Conservation (phyloP, 441 rosid species). For the Kokia cookei region DNA sequence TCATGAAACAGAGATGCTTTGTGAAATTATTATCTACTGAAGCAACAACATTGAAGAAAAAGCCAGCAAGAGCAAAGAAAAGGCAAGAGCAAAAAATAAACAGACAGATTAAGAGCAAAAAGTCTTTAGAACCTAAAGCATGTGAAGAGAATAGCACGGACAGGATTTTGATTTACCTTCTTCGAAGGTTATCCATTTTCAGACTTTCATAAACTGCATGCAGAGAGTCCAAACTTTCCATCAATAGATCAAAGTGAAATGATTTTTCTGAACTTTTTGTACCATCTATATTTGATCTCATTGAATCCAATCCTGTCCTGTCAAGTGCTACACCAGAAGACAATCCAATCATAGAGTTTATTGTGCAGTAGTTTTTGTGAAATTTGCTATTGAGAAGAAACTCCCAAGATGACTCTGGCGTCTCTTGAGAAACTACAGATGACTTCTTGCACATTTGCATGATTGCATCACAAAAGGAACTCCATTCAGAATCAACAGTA, state of each 20-base stretch:
- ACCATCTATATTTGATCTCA: conserved; percentile 28
- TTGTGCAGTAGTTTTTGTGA: conserved; percentile 64
- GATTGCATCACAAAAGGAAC: conserved; percentile 53
- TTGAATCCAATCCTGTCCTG: conserved; percentile 23
- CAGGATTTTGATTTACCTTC: conserved; percentile 45
- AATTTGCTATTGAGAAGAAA: conserved; percentile 79
- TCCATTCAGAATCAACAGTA: conserved; percentile 73
- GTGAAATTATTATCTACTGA: background rate
- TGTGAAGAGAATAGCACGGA: background rate
- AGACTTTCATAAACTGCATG: conserved; percentile 96
- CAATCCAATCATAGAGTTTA: conserved; percentile 31
- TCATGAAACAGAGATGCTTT: background rate
- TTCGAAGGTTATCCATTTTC: conserved; percentile 92
- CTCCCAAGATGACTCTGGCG: conserved; percentile 63
- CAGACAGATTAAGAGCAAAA: background rate
- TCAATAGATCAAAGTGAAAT: conserved; percentile 47
- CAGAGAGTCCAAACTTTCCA: conserved; percentile 65
- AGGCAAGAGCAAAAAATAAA: background rate
- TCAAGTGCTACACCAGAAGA: conserved; percentile 30
- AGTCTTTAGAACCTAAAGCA: background rate
- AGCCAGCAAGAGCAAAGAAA: background rate
- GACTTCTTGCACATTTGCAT: conserved; percentile 59
- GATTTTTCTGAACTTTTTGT: conserved; percentile 34
- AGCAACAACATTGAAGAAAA: background rate
- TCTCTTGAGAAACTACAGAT: conserved; percentile 32